These are phyloP conservation scores for Chlorella vulgaris DNA, from an alignment of 139 green algal species.

Conservation along the genomic window DNA sequence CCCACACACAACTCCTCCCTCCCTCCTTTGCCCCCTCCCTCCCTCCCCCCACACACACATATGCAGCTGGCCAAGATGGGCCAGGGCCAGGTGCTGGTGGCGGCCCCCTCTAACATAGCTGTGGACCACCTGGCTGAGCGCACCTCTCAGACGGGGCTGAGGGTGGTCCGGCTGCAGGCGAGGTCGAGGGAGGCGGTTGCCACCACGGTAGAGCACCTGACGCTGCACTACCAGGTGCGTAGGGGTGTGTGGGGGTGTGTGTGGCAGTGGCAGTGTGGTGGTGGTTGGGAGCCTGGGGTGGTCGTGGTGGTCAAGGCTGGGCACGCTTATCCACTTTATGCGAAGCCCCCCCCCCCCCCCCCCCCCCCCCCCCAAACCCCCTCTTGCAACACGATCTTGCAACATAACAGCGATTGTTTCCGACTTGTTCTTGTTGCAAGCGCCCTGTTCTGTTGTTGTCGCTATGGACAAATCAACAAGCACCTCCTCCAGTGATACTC, in stretches of 20 bases:
- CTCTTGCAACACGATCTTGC: no score
- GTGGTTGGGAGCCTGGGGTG: background rate
- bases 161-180: constrained; percentile 90
- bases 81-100: constrained; percentile 89
- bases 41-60: background rate
- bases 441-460: no score
- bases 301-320: no score
- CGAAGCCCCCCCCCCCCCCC: no score
- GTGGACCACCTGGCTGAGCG: constrained; percentile 98
- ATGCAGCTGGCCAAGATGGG: constrained; percentile 54
- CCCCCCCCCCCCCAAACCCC: no score
- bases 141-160: constrained; percentile 88
- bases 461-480: no score
- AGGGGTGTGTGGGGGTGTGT: background rate
- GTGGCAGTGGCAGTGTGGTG: no score
- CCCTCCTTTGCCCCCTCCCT: background rate
- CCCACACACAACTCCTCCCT: background rate
- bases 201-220: constrained; percentile 91
- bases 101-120: constrained; percentile 95
- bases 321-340: no score
- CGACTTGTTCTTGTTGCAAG: no score
- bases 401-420: no score
- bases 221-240: constrained; percentile 93
- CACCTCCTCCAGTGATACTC: no score
- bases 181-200: constrained; percentile 87